phyloP scores from a whole-genome alignment of 768 basidiomycete species.

The Lanmaoa rubissima region DNA sequence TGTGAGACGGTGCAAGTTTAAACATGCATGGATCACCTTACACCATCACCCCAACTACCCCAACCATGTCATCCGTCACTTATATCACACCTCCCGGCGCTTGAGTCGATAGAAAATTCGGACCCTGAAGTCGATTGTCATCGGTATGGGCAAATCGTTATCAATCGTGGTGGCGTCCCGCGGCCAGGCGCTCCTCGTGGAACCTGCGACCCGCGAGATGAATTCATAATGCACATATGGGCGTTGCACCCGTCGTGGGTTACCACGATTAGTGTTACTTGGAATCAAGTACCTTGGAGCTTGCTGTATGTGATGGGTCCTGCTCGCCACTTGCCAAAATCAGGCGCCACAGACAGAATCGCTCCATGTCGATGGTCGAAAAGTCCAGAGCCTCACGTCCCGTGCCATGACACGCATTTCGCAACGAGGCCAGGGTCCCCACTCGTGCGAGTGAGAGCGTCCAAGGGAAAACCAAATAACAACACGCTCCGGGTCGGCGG shows the following conservation, averaged over 20 bases:
- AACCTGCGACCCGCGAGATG: conserved; percentile 2
- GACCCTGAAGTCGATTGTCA: conserved; percentile 19
- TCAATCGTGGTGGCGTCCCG: conserved; percentile 12
- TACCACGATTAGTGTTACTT: not conserved
- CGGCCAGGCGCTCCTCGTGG: conserved; percentile 11
- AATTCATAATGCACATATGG: conserved; percentile 4
- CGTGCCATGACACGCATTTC: not conserved
- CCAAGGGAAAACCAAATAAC: not conserved
- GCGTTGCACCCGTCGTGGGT: not conserved
- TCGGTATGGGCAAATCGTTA: not conserved
- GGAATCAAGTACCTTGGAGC: not conserved
- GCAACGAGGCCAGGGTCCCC: conserved; percentile 19
- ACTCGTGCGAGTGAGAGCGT: conserved; percentile 14
- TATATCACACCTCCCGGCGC: not conserved
- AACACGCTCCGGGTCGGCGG: conserved; percentile 8
- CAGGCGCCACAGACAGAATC: not conserved
- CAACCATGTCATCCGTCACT: not conserved
- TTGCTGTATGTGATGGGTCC: conserved; percentile 3
- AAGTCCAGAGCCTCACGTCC: conserved; percentile 6
- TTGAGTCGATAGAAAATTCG: not conserved
- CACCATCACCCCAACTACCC: not conserved
- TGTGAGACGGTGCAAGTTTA: not conserved
- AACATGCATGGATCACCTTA: not conserved
- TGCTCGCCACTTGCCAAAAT: not conserved
- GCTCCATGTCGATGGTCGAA: not conserved